Evolutionary conservation across 2,329 filamentous ascomycete species (phyloP).

Genomic region (Fusarium haematococcum): DNA sequence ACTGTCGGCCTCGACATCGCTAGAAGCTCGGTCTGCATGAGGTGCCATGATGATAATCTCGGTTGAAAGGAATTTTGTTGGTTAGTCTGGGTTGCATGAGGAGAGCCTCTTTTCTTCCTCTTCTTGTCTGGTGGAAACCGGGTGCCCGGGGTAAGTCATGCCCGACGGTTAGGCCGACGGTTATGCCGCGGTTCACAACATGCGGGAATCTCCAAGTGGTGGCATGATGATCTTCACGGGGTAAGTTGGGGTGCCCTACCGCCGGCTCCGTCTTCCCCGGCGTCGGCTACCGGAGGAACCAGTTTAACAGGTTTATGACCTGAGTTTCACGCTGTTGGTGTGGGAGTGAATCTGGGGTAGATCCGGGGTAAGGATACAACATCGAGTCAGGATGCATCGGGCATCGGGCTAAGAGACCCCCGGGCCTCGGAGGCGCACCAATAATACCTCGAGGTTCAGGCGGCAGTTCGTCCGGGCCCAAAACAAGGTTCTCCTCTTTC

Average conservation of each 20-base stretch:
- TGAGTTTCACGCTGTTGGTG: background rate
- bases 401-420: constrained; percentile 20
- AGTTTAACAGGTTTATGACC: background rate
- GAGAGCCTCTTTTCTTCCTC: background rate
- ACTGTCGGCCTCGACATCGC: background rate
- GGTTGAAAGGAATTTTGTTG: background rate
- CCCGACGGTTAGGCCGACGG: background rate
- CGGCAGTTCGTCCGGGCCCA: background rate
- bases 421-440: background rate
- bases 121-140: background rate
- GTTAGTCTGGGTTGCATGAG: background rate
- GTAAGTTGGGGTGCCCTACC: background rate
- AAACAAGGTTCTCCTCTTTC: background rate
- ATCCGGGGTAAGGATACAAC: constrained; percentile 26
- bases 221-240: background rate
- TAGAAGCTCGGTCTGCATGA: background rate
- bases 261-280: background rate
- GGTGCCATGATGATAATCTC: background rate
- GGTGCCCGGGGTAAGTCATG: background rate
- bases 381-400: constrained; percentile 14
- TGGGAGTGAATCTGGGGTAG: constrained; percentile 30
- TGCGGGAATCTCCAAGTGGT: background rate
- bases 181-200: background rate
- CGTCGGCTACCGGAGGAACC: background rate
- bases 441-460: background rate